A percentile compares a stretch with the other conserved stretches of the same genome.
phyloP scores from a whole-genome alignment of 192 early-diverging fungal genomes.

The Coemansia sp. region DNA sequence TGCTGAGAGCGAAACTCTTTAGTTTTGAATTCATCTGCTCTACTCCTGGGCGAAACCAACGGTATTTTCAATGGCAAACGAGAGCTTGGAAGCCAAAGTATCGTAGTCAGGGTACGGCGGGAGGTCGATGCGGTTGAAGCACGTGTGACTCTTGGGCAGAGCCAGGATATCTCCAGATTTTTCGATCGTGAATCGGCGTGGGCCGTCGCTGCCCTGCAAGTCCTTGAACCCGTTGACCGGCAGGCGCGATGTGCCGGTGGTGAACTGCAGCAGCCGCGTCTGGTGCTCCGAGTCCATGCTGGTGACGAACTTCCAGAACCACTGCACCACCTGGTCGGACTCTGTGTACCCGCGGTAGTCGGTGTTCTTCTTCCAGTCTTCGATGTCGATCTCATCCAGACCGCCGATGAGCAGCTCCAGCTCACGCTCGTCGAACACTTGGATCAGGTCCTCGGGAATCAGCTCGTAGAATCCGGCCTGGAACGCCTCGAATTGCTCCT shows the following conservation, averaged over 20 bases:
- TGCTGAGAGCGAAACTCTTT: too few species aligned
- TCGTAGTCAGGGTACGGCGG: conserved; percentile 88
- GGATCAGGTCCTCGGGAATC: conserved; percentile 91
- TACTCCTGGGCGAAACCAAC: conserved; percentile 92
- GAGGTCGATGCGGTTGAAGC: conserved; percentile 97
- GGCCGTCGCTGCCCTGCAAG: conserved; percentile 94
- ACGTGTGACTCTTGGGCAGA: conserved; percentile 94
- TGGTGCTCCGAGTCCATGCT: conserved; percentile 93
- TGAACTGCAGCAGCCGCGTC: conserved; percentile 92
- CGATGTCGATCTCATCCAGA: conserved; percentile 93
- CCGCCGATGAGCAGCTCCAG: conserved; percentile 97
- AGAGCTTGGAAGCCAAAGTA: conserved; percentile 73
- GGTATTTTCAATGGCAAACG: conserved; percentile 93
- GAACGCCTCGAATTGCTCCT: conserved; percentile 97
- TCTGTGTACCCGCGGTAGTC: conserved; percentile 98
- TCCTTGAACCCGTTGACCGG: conserved; percentile 99
- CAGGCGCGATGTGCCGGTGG: conserved; percentile 95
- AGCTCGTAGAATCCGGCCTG: conserved; percentile 92
- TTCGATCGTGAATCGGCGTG: conserved; percentile 93
- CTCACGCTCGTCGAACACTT: conserved; percentile 97
- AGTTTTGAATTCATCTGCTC: conserved; percentile 28
- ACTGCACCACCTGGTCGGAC: conserved; percentile 90
- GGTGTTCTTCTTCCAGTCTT: conserved; percentile 99
- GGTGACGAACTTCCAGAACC: conserved; percentile 94
- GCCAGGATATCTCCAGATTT: conserved; percentile 83